Base-by-base conservation (phyloP, 345 rosid species). In the Rhodamnia argentea region DNA sequence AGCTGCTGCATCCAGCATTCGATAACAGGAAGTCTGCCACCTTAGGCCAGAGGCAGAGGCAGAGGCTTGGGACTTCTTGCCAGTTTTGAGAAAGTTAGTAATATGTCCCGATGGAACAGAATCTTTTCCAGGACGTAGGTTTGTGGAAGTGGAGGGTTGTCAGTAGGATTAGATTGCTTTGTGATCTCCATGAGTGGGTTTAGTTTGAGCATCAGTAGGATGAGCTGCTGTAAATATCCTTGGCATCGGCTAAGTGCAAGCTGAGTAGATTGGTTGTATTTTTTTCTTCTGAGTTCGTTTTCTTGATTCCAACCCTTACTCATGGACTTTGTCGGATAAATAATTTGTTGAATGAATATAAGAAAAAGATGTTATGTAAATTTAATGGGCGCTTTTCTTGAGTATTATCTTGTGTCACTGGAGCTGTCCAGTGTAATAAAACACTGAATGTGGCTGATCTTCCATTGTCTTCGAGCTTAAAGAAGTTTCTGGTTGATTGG, bases 21-120 rank as follows among this genome's bases (percentile, higher is more conserved):
- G 93, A 87, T 0, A 92, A 90, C 76, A 94, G 98, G 47, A 95
- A 95, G 90, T 93, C 94, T 3, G 91, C 92, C 52, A 91, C 94
- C 27, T 18, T 89, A 84, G 95, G 96, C 58, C 96, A 92, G 93
- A 95, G 92, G 89, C 99, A 94, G 96, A 93, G 91, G 62, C 98
- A 86, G 95, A 95, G 99, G 95, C 98, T 98, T 10, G 99, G 99
- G 55, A 96, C 98, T 75, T 98, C 99, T 9, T 98, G 99, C 94
- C 98, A 95, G 96, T 96, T 98, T 98, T 96, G 98, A 96, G 83
- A 84, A 52, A 78, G 52, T 56, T 89, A 83, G 87, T 57, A 24
- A 37, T 82, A 82, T 86, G 87, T 54, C 52, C 83, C 22, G 52
- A 44, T 44, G 76, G 86, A 22, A 86, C 85, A 52, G 76, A 88